A percentile compares a stretch with the other conserved stretches of the same genome.
These are phyloP conservation scores for Penicillium crustosum DNA, from an alignment of 2,329 filamentous ascomycete species.

Conservation along the genomic window DNA sequence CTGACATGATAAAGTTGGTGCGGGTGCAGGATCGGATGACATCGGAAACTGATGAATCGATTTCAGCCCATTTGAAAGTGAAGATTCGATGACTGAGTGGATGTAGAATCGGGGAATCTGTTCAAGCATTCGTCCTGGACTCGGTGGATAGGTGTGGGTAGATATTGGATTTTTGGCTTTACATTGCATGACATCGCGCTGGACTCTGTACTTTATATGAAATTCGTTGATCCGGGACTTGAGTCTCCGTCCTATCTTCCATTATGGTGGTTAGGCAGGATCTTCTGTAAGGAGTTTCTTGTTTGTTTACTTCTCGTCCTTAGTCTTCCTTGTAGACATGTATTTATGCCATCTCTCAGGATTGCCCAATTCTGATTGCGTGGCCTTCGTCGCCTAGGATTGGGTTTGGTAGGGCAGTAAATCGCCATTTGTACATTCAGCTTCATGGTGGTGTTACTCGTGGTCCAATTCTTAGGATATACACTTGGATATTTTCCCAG, in stretches of 20 bases:
- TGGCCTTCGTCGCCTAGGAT: background rate
- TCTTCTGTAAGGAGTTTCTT: conserved; percentile 10
- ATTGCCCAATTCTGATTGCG: conserved; percentile 13
- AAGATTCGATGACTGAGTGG: conserved; percentile 18
- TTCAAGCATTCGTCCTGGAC: conserved; percentile 10
- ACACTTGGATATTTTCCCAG: background rate
- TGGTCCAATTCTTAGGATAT: background rate
- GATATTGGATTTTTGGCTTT: conserved; percentile 28
- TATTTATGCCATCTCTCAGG: conserved; percentile 19
- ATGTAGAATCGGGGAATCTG: conserved; percentile 21
- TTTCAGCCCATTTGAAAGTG: conserved; percentile 17
- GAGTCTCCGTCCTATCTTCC: conserved; percentile 11
- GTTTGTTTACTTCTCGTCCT: conserved; percentile 5
- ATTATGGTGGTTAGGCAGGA: conserved; percentile 3
- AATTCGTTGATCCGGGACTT: conserved; percentile 17
- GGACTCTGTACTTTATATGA: conserved; percentile 31
- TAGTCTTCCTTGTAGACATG: conserved; percentile 9
- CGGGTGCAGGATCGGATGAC: conserved; percentile 18
- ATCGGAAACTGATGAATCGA: conserved; percentile 22
- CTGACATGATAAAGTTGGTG: conserved; percentile 13
- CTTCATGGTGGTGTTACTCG: background rate
- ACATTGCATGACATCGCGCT: conserved; percentile 30
- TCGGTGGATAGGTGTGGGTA: conserved; percentile 25
- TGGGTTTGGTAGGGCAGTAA: background rate
- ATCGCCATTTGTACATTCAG: background rate